Base-by-base conservation (phyloP, 2,329 filamentous ascomycete genomes). In the Calonectria hongkongensis region DNA sequence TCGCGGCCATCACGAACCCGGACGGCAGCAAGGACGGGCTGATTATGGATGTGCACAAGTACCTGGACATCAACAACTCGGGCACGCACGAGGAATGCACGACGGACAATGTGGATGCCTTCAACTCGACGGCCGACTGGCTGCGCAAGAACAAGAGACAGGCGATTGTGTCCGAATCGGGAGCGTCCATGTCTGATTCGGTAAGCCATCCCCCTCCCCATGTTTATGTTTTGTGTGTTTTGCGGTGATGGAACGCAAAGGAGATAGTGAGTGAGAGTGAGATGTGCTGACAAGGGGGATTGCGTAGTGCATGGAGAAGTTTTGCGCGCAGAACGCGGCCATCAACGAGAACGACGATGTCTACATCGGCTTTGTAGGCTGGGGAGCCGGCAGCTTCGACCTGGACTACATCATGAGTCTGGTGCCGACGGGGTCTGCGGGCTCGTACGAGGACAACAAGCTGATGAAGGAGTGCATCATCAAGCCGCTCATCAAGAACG, bases 11-110 rank as follows among this genome's bases (percentile, higher is more conserved):
- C 36, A 89, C 84, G 60, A 92, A 93, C 78, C 89, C 88, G 0
- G 90, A 92, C 75, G 89, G 89, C 2, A 84, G 83, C n/a, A 90
- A 85, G 2, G 86, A 88, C 66, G 87, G 87, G 65, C 82, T 93
- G n/a, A 82, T 91, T 13, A 84, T 92, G 36, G 90, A 92, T 74
- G 83, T 92, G 13, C 90, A 92, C 82, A 89, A 91, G 80, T 92
- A 92, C 78, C 86, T 92, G 4, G 90, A 92, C 76, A 84, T 82
- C 25, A 88, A 91, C 82, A 88, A 89, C 82, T 88, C 87, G 9
- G 91, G 90, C 45, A 89, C 87, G 0, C 82, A 88, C 73, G 74
- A 82, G 4, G 83, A 87, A 67, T 92, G 90, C 80, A 87, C 87
- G 1, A 89, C 86, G 3, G 85, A 92, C 76, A 89, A 90, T 56